Base-by-base conservation (phyloP, 2,329 filamentous ascomycete genomes). In the Massarina eburnea region DNA sequence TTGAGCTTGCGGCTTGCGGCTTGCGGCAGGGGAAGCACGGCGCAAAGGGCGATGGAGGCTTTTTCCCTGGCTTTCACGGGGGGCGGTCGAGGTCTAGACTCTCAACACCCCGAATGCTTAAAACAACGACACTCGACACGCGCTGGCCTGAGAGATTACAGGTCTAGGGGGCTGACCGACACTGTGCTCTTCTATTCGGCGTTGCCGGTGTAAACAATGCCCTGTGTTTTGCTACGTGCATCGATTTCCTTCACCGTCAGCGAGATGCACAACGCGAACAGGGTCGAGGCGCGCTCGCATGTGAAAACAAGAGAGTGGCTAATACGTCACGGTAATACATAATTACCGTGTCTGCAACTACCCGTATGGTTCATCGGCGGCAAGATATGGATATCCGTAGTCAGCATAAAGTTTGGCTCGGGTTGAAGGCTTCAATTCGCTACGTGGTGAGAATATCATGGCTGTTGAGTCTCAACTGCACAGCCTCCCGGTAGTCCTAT, bases 41-140 rank as follows among this genome's bases (percentile, higher is more conserved):
- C 41, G 43, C 47, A 39, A 34, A 34, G 15, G 19, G 40, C 32
- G 43, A 48, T 49, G 49, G 44, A 36, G 48, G 41, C 45, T 49
- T 51, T 50, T 40, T 37, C 37, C 45, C 51, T 54, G 51, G 48
- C 43, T 48, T 49, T 51, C 54, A 54, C 46, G 44, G 45, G 52
- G 43, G 48, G 52, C 45, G 43, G 48, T 44, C 24, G 47, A 54
- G 58, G 54, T 65, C 64, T 60, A 64, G 63, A 64, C 55, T n/a
- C 56, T 49, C 45, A 46, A 37, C n/a, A 42, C 30, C 44, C 39
- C 43, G 46, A 63, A 67, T 60, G 64, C 66, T 69, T 69, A 66
- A 61, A 64, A 56, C 54, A 44, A 69, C 66, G 59, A 67, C 66
- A 57, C 12, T 49, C 30, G 39, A 22, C 17, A 17, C 20, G 12